Percentiles rank a stretch among this genome's conserved stretches.
phyloP scores from a whole-genome alignment of 768 basidiomycete genomes.

The Tubosaeta sp. region DNA sequence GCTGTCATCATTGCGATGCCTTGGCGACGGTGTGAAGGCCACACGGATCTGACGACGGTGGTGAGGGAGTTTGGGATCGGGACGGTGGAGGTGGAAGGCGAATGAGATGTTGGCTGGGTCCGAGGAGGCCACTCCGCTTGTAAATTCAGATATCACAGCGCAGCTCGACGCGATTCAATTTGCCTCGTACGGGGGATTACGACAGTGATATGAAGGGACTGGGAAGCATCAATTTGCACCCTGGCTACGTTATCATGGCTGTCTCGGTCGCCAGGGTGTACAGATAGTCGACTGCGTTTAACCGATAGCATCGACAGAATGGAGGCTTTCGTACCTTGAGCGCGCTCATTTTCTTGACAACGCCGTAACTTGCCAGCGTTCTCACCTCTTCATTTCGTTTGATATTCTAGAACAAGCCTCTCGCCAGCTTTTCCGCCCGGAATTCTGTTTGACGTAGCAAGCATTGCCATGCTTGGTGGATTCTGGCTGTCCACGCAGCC shows the following conservation, averaged over 20 bases:
- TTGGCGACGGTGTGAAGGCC: background rate
- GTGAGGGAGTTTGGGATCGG: background rate
- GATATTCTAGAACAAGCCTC: background rate
- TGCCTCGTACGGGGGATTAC: background rate
- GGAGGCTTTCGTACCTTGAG: too few species aligned
- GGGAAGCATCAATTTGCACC: background rate
- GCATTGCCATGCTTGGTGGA: background rate
- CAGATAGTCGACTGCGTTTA: background rate
- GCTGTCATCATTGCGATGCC: constrained; percentile 43
- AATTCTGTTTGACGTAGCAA: background rate
- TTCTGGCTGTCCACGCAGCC: too few species aligned
- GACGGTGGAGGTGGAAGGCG: background rate
- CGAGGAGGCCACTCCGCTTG: background rate
- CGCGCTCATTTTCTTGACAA: background rate
- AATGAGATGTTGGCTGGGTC: background rate
- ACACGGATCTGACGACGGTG: background rate
- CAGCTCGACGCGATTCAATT: too few species aligned
- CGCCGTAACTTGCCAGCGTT: background rate
- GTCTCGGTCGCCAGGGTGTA: background rate
- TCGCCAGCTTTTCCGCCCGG: background rate
- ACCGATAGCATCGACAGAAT: background rate
- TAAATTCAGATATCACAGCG: background rate
- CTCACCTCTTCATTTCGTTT: background rate
- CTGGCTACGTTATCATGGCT: background rate
- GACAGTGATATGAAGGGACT: background rate